phyloP scores from a whole-genome alignment of 139 green algal species.

The Eudorina sp. region DNA sequence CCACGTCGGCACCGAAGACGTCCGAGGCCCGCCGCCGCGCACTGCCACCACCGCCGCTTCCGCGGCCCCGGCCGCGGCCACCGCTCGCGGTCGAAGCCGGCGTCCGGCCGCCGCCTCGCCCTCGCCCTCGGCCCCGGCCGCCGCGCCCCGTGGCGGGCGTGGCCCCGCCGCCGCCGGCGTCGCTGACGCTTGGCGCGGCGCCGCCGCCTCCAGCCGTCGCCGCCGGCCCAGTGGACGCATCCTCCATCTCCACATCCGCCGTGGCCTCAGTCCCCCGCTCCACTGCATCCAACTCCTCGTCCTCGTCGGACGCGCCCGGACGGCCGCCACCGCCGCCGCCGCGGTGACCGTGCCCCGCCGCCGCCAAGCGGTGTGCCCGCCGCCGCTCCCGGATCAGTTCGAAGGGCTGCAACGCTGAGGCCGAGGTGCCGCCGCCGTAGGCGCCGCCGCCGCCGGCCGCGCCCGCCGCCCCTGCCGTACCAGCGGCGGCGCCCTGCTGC shows the following conservation, averaged over 20 bases:
- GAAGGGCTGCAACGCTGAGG: slow-evolving; percentile 54
- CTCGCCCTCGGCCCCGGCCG: not conserved
- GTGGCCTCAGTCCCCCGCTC: not conserved
- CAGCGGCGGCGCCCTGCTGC: not conserved
- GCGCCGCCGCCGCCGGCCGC: not conserved
- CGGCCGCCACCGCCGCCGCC: not conserved
- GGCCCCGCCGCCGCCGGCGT: not conserved
- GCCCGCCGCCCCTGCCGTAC: not conserved
- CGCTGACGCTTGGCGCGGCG: slow-evolving; percentile 8
- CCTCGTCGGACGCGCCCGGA: not conserved
- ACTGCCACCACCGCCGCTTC: not conserved
- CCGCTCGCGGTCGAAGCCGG: not conserved
- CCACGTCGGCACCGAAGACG: slow-evolving; percentile 64
- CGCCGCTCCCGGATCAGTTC: slow-evolving; percentile 62
- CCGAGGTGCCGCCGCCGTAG: not conserved
- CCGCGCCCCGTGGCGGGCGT: not conserved
- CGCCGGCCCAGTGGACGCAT: not conserved
- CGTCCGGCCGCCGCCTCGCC: not conserved
- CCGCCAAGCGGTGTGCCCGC: not conserved
- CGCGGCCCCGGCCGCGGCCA: not conserved
- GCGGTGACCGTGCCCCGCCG: not conserved
- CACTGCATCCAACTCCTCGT: not conserved
- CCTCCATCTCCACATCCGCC: slow-evolving; percentile 1
- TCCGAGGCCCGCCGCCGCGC: not conserved
- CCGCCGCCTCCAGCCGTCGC: not conserved